phyloP scores from a whole-genome alignment of 345 rosid genomes.

The Clausena lansium region DNA sequence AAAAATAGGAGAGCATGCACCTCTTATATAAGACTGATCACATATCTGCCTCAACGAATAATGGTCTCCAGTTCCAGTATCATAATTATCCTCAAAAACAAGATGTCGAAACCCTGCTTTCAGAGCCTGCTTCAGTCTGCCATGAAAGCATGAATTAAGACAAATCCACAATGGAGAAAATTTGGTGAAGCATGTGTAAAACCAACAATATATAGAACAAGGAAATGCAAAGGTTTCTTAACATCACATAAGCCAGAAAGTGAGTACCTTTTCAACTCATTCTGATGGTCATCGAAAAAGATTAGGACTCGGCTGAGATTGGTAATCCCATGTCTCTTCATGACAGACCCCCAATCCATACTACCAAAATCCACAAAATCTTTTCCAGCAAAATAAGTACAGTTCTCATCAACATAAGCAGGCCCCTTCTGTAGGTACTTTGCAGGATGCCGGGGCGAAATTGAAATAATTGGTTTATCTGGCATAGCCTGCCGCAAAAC shows the following conservation, averaged over 20 bases:
- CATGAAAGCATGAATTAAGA: slow-evolving; percentile 19
- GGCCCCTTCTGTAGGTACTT: slow-evolving; percentile 90
- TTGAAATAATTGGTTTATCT: slow-evolving; percentile 69
- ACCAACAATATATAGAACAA: background rate
- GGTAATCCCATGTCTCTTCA: slow-evolving; percentile 59
- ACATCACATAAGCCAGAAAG: background rate
- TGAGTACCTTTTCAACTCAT: slow-evolving; percentile 82
- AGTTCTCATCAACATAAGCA: slow-evolving; percentile 94
- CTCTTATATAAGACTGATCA: slow-evolving; percentile 85
- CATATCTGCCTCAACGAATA: slow-evolving; percentile 97
- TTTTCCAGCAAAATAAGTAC: slow-evolving; percentile 98
- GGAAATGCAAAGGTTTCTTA: background rate
- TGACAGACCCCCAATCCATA: slow-evolving; percentile 73
- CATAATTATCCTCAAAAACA: slow-evolving; percentile 96
- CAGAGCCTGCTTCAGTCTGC: slow-evolving; percentile 78
- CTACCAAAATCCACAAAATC: slow-evolving; percentile 95
- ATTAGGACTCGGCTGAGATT: slow-evolving; percentile 68
- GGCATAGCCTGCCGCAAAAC: slow-evolving; percentile 98
- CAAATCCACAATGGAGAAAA: slow-evolving; percentile 8
- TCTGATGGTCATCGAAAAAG: slow-evolving; percentile 97
- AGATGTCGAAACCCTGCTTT: slow-evolving; percentile 86
- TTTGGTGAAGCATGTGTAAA: background rate
- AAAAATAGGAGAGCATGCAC: slow-evolving; percentile 26
- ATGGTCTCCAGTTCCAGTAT: slow-evolving; percentile 98
- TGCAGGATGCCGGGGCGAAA: slow-evolving; percentile 91